These are phyloP conservation scores for Venturiaceae sp. DNA, from an alignment of 2,329 filamentous ascomycete genomes.

Conservation along the genomic window DNA sequence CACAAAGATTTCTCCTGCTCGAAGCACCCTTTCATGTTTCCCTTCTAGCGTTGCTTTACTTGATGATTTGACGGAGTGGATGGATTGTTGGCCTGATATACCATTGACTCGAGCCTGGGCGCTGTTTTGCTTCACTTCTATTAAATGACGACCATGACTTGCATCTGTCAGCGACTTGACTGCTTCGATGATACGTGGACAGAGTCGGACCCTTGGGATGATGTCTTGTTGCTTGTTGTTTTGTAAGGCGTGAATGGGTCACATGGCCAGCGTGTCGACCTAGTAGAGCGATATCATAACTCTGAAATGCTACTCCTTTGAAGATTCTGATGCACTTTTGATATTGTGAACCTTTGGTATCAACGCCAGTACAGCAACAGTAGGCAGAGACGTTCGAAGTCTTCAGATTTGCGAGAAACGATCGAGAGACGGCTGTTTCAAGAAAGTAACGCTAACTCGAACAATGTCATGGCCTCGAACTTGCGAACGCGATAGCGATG, in stretches of 20 bases:
- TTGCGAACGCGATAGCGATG: neutral
- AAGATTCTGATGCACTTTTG: too few relatives aligned
- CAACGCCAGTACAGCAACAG: too few relatives aligned
- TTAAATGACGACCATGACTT: neutral
- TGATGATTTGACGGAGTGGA: neutral
- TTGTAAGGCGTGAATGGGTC: neutral
- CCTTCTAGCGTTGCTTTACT: neutral
- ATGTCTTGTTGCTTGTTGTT: neutral
- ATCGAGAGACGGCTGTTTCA: neutral
- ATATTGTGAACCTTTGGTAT: too few relatives aligned
- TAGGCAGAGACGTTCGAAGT: neutral
- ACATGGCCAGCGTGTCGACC: too few relatives aligned
- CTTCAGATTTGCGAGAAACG: neutral
- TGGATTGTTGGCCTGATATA: neutral
- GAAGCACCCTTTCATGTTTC: neutral
- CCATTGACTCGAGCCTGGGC: neutral
- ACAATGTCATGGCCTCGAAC: neutral
- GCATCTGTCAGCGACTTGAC: neutral
- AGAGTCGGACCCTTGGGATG: neutral
- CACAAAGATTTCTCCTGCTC: neutral
- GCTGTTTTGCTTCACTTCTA: neutral
- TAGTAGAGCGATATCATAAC: neutral
- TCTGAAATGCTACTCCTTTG: neutral
- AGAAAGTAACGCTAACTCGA: neutral
- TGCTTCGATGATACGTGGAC: neutral